Evolutionary conservation across 2,329 filamentous ascomycete species (phyloP).

Genomic region (Thermoascus crustaceus): DNA sequence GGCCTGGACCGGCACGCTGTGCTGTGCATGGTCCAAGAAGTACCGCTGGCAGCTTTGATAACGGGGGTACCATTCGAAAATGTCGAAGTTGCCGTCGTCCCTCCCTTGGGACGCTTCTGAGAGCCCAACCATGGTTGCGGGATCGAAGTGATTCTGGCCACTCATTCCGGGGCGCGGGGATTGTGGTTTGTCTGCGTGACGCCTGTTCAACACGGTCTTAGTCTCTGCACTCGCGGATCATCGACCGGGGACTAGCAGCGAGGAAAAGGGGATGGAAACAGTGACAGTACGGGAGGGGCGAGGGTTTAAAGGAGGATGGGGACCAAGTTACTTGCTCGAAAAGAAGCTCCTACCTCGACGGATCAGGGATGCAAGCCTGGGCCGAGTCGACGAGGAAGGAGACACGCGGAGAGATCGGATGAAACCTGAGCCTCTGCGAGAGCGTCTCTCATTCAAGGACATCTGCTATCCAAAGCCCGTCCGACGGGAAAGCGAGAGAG

Average conservation of each 20-base stretch:
- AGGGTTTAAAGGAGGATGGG: slow-evolving; percentile 9
- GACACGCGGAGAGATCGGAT: slow-evolving; percentile 18
- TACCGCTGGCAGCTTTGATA: slow-evolving; percentile 85
- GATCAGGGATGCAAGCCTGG: slow-evolving; percentile 23
- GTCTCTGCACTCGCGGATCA: neutral
- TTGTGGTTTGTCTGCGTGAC: slow-evolving; percentile 2
- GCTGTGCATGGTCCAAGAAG: slow-evolving; percentile 86
- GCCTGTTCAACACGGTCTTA: slow-evolving; percentile 3
- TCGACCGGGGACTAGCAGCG: neutral
- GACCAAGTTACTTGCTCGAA: slow-evolving; percentile 23
- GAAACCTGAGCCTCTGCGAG: slow-evolving; percentile 23
- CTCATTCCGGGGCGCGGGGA: slow-evolving; percentile 18
- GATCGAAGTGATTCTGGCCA: slow-evolving; percentile 26
- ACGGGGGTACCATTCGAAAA: slow-evolving; percentile 87
- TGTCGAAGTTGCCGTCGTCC: slow-evolving; percentile 45
- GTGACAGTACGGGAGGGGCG: slow-evolving; percentile 5
- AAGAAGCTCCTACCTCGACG: slow-evolving; percentile 29
- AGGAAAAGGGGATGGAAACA: neutral
- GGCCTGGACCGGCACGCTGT: slow-evolving; percentile 73
- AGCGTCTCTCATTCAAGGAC: slow-evolving; percentile 26
- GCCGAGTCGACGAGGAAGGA: slow-evolving; percentile 20
- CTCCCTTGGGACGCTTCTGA: slow-evolving; percentile 27
- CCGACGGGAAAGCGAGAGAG: slow-evolving; percentile 6
- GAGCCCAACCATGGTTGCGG: slow-evolving; percentile 30
- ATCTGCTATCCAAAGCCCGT: slow-evolving; percentile 27